phyloP scores from a whole-genome alignment of 768 basidiomycete species.

The Leccinum boreale region DNA sequence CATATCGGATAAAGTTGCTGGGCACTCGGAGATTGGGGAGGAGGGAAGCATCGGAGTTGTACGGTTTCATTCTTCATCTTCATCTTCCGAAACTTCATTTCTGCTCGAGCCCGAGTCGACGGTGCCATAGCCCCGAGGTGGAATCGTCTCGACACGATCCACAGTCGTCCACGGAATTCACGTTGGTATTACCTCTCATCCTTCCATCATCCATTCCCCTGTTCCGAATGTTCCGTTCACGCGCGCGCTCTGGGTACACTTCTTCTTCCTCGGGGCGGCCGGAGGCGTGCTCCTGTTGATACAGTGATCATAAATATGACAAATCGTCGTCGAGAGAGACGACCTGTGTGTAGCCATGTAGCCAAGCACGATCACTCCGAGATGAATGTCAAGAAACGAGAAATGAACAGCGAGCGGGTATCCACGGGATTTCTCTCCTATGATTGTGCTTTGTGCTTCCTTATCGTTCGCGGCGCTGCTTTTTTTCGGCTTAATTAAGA shows the following conservation, averaged over 20 bases:
- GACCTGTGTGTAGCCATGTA: background rate
- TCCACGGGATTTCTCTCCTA: conserved; percentile 13
- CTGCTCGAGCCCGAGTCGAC: background rate
- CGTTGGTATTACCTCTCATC: background rate
- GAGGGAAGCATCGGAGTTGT: background rate
- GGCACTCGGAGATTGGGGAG: background rate
- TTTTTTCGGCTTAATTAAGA: background rate
- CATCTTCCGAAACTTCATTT: background rate
- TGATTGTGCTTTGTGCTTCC: background rate
- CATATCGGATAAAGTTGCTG: background rate
- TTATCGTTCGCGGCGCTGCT: background rate
- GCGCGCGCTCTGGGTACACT: background rate
- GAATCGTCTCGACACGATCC: background rate
- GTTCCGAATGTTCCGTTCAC: background rate
- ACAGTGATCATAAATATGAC: background rate
- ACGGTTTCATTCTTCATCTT: background rate
- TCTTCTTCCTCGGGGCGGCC: background rate
- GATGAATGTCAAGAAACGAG: conserved; percentile 11
- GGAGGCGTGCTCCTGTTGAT: background rate
- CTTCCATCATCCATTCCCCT: no score
- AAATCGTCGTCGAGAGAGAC: background rate
- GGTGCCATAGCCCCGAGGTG: background rate
- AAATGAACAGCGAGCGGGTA: background rate
- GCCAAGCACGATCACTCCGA: conserved; percentile 8
- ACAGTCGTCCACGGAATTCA: background rate